Evolutionary conservation across 2,329 filamentous ascomycete species (phyloP), one percentile per base, ranked within the genome.

Genomic region (Mycosphaerelloides madeirae): DNA sequence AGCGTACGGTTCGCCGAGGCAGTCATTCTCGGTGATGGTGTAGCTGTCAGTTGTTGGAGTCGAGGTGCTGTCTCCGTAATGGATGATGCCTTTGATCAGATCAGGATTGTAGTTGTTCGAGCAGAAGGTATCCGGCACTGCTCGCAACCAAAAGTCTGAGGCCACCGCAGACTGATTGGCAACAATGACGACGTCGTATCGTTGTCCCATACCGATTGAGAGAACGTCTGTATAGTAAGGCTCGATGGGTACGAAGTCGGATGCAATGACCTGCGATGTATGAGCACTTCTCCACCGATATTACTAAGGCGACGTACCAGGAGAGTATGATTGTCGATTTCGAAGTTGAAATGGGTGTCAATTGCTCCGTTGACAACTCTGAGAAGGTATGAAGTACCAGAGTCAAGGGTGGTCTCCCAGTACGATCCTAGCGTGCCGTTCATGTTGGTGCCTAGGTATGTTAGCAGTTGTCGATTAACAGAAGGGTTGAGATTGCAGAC

Each of bases 201-300:
- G 55, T 37, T 65, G 62, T 19, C 65, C 67, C 48, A 66, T 66
- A 41, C 60, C 60, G 32, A 71, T 59, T 20, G 53, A 50, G 6
- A 71, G 44, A 3, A 60, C 63, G 9, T 60, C 54, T 1, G 68
- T 64, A 28, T 50, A 56, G 44, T 66, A 72, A 8, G 70, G 70
- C 16, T 62, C 59, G 40, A 73, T 66, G 1, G 70, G 68, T 6
- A 68, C 33, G 31, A 71, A 69, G 50, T 72, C 69, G 29, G 64
- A 65, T 2, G 67, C 65, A 18, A 71, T 67, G 32, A 71, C 63
- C 22, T 25, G 22, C n/a, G n/a, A n/a, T n/a, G n/a, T n/a, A n/a
- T n/a, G n/a, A n/a, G n/a, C n/a, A n/a, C n/a, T n/a, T n/a, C n/a
- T n/a, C n/a, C n/a, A n/a, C n/a, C n/a, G n/a, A n/a, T n/a, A n/a